Evolutionary conservation across 2,329 filamentous ascomycete genomes (phyloP), one percentile per base, ranked within the genome.

Genomic region (Exophiala lecanii-corni): DNA sequence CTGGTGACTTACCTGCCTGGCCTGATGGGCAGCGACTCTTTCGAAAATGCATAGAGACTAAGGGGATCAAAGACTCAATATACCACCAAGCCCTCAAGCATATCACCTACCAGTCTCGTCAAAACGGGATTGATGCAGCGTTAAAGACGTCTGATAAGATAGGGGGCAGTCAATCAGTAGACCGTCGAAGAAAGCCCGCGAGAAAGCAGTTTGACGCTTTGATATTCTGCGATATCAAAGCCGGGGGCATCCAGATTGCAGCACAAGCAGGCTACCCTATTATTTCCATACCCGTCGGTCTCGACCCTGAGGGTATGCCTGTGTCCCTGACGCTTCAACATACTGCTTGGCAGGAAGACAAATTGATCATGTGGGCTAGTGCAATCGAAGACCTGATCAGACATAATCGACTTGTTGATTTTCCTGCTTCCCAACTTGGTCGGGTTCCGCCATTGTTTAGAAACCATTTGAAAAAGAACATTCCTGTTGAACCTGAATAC

Each of bases 261-360:
- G 59, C 59, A 15, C 59, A 62, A 47, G 59, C 59, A 18, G 55
- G 55, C 9, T 62, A 62, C 32, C 59, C 59, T 2, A 55, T 62
- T 12, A 53, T 61, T 28, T 56, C 47, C 7, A 50, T 62, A 12
- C 59, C 59, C 2, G 54, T 61, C n/a, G 59, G 58, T 9, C 39
- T 59, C 1, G 59, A 60, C 34, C 32, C 53, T 1, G 53, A 54
- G 16, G 55, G 55, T 2, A 43, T 58, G 37, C 57, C 57, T 4
- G 41, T 59, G 15, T 47, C 54, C 9, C 30, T 58, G 30, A 56
- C 57, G 6, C 32, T 58, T 20, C 58, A 61, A 32, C 59, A 61
- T 23, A 54, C 53, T 3, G 57, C 58, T 2, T 61, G 58, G 58
- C 45, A 53, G 28, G 57, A 60, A 38, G 56, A 49, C 30, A 43